A percentile compares a stretch with the other conserved stretches of the same genome.
Evolutionary conservation across 2,329 filamentous ascomycete genomes (phyloP).

Genomic region (Curvularia verruculosa): DNA sequence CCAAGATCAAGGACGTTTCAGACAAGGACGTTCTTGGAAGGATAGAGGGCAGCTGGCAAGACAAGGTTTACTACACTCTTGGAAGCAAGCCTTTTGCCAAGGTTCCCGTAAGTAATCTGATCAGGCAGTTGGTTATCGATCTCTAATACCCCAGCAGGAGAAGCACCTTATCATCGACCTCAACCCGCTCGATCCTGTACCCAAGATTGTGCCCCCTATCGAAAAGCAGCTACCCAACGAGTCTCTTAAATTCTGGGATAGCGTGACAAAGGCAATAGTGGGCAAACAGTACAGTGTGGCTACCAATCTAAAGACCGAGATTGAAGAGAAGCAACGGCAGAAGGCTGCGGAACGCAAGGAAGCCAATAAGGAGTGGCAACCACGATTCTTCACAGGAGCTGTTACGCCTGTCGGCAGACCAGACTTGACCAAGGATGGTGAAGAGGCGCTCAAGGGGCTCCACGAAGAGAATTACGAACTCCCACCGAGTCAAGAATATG

Average conservation of each 20-base stretch:
- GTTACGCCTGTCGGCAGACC: slow-evolving; percentile 67
- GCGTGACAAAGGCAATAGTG: slow-evolving; percentile 84
- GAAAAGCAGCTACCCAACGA: slow-evolving; percentile 87
- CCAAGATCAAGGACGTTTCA: slow-evolving; percentile 81
- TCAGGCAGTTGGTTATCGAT: background rate
- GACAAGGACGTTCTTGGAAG: slow-evolving; percentile 82
- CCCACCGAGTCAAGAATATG: slow-evolving; percentile 52
- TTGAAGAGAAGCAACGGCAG: slow-evolving; percentile 87
- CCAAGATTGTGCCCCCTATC: slow-evolving; percentile 78
- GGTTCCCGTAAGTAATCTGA: slow-evolving; percentile 59
- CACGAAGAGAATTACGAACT: slow-evolving; percentile 60
- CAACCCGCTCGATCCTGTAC: slow-evolving; percentile 76
- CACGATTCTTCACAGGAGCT: slow-evolving; percentile 80
- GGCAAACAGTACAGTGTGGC: slow-evolving; percentile 83
- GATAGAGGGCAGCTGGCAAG: slow-evolving; percentile 86
- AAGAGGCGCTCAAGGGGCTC: slow-evolving; percentile 61
- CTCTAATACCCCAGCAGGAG: slow-evolving; percentile 41
- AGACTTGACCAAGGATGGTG: slow-evolving; percentile 67
- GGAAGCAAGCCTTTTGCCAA: slow-evolving; percentile 54
- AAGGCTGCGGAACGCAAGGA: slow-evolving; percentile 81
- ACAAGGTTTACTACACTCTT: slow-evolving; percentile 67
- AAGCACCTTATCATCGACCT: slow-evolving; percentile 84
- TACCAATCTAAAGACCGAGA: slow-evolving; percentile 84
- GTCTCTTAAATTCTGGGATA: slow-evolving; percentile 84
- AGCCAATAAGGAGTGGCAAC: slow-evolving; percentile 73